Evolutionary conservation across 495 filamentous ascomycete genomes (phyloP).

Genomic region (Recurvomyces mirabilis): DNA sequence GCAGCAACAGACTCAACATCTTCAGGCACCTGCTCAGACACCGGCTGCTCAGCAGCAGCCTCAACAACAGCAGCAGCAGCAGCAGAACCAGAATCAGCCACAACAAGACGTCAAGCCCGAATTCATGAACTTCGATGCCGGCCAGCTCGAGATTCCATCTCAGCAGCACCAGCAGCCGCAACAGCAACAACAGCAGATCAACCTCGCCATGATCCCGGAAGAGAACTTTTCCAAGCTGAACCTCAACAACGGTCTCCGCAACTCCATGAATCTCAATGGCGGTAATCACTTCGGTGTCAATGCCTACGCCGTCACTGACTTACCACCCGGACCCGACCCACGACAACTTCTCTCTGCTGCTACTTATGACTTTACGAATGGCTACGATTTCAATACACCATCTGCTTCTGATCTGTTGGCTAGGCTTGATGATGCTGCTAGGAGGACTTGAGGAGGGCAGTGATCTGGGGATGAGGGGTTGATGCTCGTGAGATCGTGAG

Average conservation of each 20-base stretch:
- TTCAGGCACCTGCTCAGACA: conserved; percentile 10
- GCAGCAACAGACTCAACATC: conserved; percentile 18
- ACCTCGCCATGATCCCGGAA: conserved; percentile 67
- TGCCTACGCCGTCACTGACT: conserved; percentile 67
- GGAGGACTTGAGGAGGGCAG: neutral
- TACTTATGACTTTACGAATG: neutral
- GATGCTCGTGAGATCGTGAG: too few relatives aligned
- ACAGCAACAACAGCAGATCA: conserved; percentile 39
- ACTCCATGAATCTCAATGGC: conserved; percentile 42
- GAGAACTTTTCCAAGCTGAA: conserved; percentile 45
- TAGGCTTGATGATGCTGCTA: conserved; percentile 16
- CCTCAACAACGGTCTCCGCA: conserved; percentile 46
- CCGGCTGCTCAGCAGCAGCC: conserved; percentile 20
- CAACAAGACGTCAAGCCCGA: conserved; percentile 29
- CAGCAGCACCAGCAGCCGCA: conserved; percentile 49
- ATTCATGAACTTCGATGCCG: conserved; percentile 19
- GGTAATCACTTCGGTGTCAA: conserved; percentile 50
- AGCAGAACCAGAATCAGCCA: conserved; percentile 34
- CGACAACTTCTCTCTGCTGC: conserved; percentile 10
- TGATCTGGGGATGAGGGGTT: neutral
- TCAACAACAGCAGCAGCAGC: conserved; percentile 25
- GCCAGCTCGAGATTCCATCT: conserved; percentile 37
- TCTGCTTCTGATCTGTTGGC: conserved; percentile 8
- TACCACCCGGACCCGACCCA: conserved; percentile 52
- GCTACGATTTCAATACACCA: neutral